Base-by-base conservation (phyloP, 495 filamentous ascomycete genomes). In the Bryoglossum gracile region DNA sequence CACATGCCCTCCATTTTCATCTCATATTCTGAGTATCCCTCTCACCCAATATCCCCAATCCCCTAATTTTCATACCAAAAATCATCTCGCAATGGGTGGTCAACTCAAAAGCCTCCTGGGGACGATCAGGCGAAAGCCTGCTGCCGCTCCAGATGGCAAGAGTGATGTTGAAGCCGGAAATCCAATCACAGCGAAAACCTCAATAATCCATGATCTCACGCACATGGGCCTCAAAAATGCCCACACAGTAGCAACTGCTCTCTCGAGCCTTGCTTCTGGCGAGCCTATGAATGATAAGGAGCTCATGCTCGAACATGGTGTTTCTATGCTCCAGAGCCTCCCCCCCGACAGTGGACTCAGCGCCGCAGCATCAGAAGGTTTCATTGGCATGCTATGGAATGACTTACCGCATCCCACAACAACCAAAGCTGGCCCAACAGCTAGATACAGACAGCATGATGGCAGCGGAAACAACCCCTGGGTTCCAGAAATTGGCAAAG, bases 301-400 rank as follows among this genome's bases (percentile, higher is more conserved):
- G 24, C 50, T 59, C 8, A 24, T 68, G 38, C 57, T 68, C 25
- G 65, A 68, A 50, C 24, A 68, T 55, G 66, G 63, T 1, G 63
- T 68, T 9, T 36, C 58, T 11, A 63, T 68, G 63, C 62, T 68
- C 8, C 66, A 69, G 26, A 43, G 48, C 0, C 41, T 67, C 16
- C 64, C 65, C 1, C 21, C 42, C 9, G 61, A 65, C 43, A 66
- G 63, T 50, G 55, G 56, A 3, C 53, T 68, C 9, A 52, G 54
- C 25, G 44, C 50, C 16, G 57, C 33, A 10, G 53, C 65, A 8
- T 68, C 65, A 82, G 21, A 84, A 55, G 61, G 64, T 17, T 86
- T 90, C 64, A 63, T 90, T 45, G 73, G 78, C 43, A 74, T 83
- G 63, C 76, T 89, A 0, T 90, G 83, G 83, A 65, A 77, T 48